Evolutionary conservation across 139 green algal genomes (phyloP).

Genomic region (Diplosphaera chodatii): DNA sequence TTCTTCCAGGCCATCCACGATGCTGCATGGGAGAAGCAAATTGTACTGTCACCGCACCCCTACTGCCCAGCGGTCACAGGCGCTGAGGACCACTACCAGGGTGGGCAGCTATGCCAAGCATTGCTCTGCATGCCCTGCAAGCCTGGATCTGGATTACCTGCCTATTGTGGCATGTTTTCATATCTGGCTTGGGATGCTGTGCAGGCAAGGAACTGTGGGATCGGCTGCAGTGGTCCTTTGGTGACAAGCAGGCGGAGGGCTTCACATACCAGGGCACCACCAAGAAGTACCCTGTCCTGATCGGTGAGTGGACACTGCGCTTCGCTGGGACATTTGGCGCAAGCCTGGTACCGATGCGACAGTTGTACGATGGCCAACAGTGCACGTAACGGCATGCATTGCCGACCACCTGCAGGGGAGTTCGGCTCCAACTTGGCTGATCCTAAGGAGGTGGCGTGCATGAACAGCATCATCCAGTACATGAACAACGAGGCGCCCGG

Average conservation of each 20-base stretch:
- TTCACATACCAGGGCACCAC: background rate
- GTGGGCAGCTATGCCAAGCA: no score
- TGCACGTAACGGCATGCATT: background rate
- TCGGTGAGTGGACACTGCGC: background rate
- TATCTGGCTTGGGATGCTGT: background rate
- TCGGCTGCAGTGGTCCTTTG: conserved; percentile 3
- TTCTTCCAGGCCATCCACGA: background rate
- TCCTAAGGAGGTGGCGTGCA: background rate
- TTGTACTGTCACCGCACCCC: background rate
- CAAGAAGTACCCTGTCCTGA: background rate
- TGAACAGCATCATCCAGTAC: background rate
- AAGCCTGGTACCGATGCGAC: no score
- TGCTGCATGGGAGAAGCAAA: background rate
- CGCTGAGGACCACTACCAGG: background rate
- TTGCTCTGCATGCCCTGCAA: no score
- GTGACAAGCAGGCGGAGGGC: background rate
- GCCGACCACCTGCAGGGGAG: background rate
- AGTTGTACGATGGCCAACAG: no score
- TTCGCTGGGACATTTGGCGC: no score
- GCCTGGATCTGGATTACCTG: no score
- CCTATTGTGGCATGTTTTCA: no score
- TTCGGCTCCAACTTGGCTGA: background rate
- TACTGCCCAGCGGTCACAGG: background rate
- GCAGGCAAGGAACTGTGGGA: background rate
- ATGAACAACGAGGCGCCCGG: background rate